Base-by-base conservation (phyloP, 2,329 filamentous ascomycete genomes). In the Sclerotinia trifoliorum region DNA sequence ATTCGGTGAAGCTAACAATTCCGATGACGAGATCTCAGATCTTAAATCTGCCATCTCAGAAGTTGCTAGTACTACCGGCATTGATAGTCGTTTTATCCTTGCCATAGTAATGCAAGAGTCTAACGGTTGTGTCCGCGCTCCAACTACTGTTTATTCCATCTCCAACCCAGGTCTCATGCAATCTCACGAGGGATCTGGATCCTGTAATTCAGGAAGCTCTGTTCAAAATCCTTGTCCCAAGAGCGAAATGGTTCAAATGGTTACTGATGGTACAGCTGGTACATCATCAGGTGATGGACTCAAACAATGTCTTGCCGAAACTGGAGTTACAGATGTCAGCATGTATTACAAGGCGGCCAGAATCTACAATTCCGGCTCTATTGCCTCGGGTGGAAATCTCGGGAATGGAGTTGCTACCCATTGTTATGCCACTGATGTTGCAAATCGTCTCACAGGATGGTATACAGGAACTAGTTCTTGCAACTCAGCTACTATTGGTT, bases 351-450 rank as follows among this genome's bases (percentile, higher is more conserved):
- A 76, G 58, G 79, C 77, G 26, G 79, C 80, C 10, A 74, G 80
- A 35, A 74, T 78, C 56, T 81, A 81, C 74, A 81, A 81, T 72
- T 81, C 80, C 0, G 80, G 80, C 46, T 75, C 75, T 0, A 72
- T 81, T 29, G 75, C 73, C 51, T 7, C 71, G 0, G 72, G 72
- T 6, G 74, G 74, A 1, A 79, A 81, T 68, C 74, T 81, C 24
- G 77, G 71, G 19, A 48, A 68, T 8, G 70, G 69, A 7, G 62
- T 67, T 17, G 73, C 74, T 10, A 75, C 72, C 26, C 67, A 70
- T 54, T 75, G 74, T 68, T 75, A 75, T 54, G 62, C 68, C 1
- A 71, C 70, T 3, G 74, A 75, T 65, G 56, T 75, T 58, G 74
- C 74, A 11, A 75, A 75, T 61, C 67, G 73, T 26, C 66, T 75